Base-by-base conservation (phyloP, 2,329 filamentous ascomycete species). In the Curvularia sp. region DNA sequence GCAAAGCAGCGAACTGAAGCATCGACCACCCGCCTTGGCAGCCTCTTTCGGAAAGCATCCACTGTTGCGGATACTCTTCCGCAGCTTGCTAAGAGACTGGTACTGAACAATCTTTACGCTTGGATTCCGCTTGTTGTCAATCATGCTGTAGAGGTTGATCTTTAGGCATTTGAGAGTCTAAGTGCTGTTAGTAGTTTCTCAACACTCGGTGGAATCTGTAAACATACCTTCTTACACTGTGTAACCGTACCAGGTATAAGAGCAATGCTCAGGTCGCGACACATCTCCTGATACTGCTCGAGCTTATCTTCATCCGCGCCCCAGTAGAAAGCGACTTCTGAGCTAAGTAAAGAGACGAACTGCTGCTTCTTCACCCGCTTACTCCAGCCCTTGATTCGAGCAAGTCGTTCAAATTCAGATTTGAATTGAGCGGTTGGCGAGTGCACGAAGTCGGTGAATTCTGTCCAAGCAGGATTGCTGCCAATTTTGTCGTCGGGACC, bases 171-270 rank as follows among this genome's bases (percentile, higher is more conserved):
- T 60, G 7, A 72, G 50, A 6, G 59, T 59, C 68, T 73, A 4
- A 6, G 2, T 7, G 15, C 10, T 12, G 13, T 67, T 23, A 65
- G 54, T 13, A 30, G 1, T 6, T 28, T 43, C 8, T 36, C n/a
- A 9, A 9, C 5, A 12, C 25, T 30, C 5, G 8, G 4, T 32
- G 2, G 3, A 18, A n/a, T 21, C 13, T 8, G 21, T 9, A 10
- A 18, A 42, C 54, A 32, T 46, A 72, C 71, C 64, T 69, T 72
- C 54, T 61, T 69, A 49, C 70, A 74, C 48, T 72, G 51, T 2
- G 57, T 71, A 41, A 75, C 62, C 0, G 70, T 68, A 0, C 19
- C 34, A 0, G 66, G 66, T 1, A 64, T 57, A 3, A 61, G 49
- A 6, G 60, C 50, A 12, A 74, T 58, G 23, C 61, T 64, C 19